Percentiles rank a stretch among this genome's conserved stretches.
phyloP scores from a whole-genome alignment of 495 filamentous ascomycete genomes.

The Xylaria flabelliformis region DNA sequence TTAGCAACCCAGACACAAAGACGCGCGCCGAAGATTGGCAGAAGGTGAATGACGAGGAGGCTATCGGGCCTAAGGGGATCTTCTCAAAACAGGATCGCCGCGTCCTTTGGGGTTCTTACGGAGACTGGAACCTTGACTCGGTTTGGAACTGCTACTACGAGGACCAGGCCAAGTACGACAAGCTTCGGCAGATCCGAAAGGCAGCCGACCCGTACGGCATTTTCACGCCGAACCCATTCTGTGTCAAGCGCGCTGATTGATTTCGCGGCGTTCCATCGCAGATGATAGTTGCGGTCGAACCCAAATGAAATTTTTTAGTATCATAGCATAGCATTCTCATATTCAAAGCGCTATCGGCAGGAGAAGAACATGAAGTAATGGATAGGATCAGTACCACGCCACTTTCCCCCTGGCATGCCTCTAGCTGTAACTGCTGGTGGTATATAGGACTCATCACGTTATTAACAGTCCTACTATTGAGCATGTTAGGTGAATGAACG shows the following conservation, averaged over 20 bases:
- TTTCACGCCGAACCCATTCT: slow-evolving; percentile 47
- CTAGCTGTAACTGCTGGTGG: neutral
- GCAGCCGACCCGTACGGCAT: slow-evolving; percentile 44
- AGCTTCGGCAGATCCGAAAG: slow-evolving; percentile 43
- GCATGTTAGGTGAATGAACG: neutral
- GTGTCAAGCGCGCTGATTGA: slow-evolving; percentile 39
- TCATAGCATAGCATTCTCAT: neutral
- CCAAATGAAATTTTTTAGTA: too few species aligned
- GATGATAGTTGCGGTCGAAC: neutral
- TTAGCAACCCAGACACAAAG: slow-evolving; percentile 30
- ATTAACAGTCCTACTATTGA: neutral
- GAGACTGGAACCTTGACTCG: slow-evolving; percentile 42
- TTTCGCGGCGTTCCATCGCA: neutral
- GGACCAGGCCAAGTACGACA: slow-evolving; percentile 47
- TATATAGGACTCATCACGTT: neutral
- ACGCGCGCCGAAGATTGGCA: slow-evolving; percentile 47
- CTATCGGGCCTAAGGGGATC: slow-evolving; percentile 41
- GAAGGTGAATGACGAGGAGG: slow-evolving; percentile 43
- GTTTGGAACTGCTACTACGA: slow-evolving; percentile 48
- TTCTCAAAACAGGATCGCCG: slow-evolving; percentile 48
- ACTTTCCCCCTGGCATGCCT: neutral
- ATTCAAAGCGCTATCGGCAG: neutral
- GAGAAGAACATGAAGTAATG: neutral
- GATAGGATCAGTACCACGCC: neutral
- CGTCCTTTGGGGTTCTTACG: slow-evolving; percentile 49